These are phyloP conservation scores for Kalmusia sp. DNA, from an alignment of 2,329 filamentous ascomycete species.

Conservation along the genomic window DNA sequence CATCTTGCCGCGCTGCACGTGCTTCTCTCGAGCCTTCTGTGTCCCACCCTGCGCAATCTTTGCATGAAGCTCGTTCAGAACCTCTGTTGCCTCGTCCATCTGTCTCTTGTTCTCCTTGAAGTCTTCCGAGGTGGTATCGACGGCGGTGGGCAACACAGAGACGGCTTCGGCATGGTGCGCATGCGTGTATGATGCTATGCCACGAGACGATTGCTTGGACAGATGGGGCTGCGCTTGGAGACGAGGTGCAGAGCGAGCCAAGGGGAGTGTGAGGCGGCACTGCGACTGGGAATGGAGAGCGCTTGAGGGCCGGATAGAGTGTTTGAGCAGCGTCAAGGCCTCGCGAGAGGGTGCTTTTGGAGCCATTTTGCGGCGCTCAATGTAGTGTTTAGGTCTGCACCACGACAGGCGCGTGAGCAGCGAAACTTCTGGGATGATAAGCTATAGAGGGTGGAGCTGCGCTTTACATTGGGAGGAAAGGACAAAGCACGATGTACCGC, in stretches of 20 bases:
- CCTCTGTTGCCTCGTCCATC: constrained; percentile 76
- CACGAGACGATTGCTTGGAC: constrained; percentile 20
- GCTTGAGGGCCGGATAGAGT: constrained; percentile 35
- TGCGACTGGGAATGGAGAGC: constrained; percentile 29
- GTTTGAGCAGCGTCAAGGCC: constrained; percentile 41
- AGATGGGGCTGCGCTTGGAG: constrained; percentile 20
- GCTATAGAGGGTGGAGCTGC: not conserved
- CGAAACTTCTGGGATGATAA: not conserved
- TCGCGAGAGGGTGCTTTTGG: constrained; percentile 44
- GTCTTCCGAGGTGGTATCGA: constrained; percentile 79
- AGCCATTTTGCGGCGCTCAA: constrained; percentile 29
- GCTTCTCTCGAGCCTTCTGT: constrained; percentile 84
- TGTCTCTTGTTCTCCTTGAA: constrained; percentile 81
- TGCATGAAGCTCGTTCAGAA: constrained; percentile 73
- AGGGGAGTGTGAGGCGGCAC: constrained; percentile 26
- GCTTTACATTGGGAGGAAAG: constrained; percentile 8
- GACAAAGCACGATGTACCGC: constrained; percentile 16
- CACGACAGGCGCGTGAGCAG: not conserved
- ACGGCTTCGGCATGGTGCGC: constrained; percentile 83
- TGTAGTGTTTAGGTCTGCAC: not conserved
- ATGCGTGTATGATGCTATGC: constrained; percentile 79
- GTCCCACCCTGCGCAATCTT: constrained; percentile 79
- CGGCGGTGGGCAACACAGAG: constrained; percentile 75
- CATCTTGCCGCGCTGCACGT: constrained; percentile 90
- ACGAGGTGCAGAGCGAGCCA: constrained; percentile 21